Evolutionary conservation across 2,329 filamentous ascomycete genomes (phyloP).

Genomic region (Penicillium griseofulvum): DNA sequence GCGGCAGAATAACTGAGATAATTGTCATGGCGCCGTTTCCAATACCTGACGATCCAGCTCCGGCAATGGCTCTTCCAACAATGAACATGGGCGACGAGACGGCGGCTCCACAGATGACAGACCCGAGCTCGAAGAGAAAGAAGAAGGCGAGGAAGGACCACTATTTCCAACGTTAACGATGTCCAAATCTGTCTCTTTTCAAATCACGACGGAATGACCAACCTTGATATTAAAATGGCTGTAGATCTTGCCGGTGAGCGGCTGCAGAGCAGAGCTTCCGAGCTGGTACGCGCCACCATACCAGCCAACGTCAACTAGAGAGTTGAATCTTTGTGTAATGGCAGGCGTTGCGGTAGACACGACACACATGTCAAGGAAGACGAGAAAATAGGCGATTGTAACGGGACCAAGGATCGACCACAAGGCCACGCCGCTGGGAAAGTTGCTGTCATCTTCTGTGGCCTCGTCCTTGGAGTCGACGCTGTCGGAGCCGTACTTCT

Average conservation of each 20-base stretch:
- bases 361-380: background rate
- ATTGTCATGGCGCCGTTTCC: background rate
- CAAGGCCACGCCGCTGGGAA: background rate
- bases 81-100: conserved; percentile 25
- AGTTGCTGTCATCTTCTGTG: background rate
- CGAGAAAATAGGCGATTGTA: background rate
- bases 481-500: background rate
- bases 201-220: background rate
- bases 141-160: background rate
- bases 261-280: conserved; percentile 15
- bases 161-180: background rate
- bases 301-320: conserved; percentile 28
- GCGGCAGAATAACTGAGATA: background rate
- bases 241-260: conserved; percentile 16
- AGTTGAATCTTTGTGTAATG: background rate
- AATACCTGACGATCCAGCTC: background rate
- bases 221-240: conserved; percentile 3
- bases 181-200: background rate
- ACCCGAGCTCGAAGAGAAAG: background rate
- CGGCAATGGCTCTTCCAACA: background rate
- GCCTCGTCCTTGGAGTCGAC: background rate
- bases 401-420: background rate
- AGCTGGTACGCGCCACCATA: conserved; percentile 41
- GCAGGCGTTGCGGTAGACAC: background rate
- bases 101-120: background rate